These are phyloP conservation scores for Dovyalis caffra DNA, from an alignment of 345 rosid species.

Conservation along the genomic window DNA sequence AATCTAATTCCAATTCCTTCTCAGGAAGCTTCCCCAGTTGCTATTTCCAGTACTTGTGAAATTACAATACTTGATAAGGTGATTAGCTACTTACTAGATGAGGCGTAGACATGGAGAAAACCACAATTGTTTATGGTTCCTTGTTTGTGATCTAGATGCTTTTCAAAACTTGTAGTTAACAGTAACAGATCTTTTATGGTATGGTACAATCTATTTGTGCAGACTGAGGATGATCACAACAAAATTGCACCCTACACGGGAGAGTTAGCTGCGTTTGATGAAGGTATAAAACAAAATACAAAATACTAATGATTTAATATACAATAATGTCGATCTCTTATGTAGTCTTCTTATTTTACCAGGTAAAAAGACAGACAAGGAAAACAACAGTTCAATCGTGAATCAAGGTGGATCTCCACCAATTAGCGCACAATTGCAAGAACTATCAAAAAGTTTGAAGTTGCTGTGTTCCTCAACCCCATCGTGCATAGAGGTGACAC, in stretches of 20 bases:
- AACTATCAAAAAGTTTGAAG: constrained; percentile 56
- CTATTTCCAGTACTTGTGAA: constrained; percentile 2
- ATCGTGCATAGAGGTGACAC: constrained; percentile 17
- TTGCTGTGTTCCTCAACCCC: constrained; percentile 40
- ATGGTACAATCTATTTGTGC: too few relatives aligned
- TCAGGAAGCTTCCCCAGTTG: constrained; percentile 16
- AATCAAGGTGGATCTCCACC: constrained; percentile 51
- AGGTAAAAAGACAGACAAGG: constrained; percentile 45
- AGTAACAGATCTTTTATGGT: too few relatives aligned
- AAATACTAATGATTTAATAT: too few relatives aligned
- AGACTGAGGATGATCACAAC: too few relatives aligned
- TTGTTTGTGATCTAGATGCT: too few relatives aligned
- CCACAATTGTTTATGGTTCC: too few relatives aligned
- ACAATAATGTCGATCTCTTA: background rate
- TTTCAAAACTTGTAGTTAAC: too few relatives aligned
- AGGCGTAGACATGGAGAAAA: background rate
- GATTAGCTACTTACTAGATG: constrained; percentile 4
- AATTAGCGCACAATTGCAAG: constrained; percentile 47
- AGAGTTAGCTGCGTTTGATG: too few relatives aligned
- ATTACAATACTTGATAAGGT: constrained; percentile 16
- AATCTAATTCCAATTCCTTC: background rate
- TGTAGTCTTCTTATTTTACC: background rate
- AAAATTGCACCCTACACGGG: too few relatives aligned
- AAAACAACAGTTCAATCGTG: constrained; percentile 35
- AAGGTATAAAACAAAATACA: too few relatives aligned